Percentiles rank a stretch among this genome's conserved stretches.
Evolutionary conservation across 371 early-diverging fungal species (phyloP).

Genomic region (Syncephalastrum racemosum): DNA sequence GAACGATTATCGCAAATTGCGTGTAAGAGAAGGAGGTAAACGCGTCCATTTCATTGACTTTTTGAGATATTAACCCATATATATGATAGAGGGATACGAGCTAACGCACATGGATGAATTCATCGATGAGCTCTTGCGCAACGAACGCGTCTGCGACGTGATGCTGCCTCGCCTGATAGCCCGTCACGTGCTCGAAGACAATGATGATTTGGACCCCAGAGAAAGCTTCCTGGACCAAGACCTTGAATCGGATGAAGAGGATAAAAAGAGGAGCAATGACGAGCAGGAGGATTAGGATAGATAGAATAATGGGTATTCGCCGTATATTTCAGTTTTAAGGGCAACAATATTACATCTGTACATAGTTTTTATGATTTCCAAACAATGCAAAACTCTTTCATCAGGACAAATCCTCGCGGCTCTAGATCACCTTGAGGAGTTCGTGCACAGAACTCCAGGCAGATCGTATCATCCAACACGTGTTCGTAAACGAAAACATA

Average conservation of each 20-base stretch:
- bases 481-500: constrained; percentile 19
- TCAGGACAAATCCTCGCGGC: no score
- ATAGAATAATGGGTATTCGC: no score
- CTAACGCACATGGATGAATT: constrained; percentile 90
- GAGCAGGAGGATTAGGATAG: no score
- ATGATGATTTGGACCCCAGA: constrained; percentile 82
- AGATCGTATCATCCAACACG: constrained; percentile 18
- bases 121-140: constrained; percentile 78
- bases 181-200: constrained; percentile 83
- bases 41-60: not conserved
- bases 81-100: constrained; percentile 53
- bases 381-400: no score
- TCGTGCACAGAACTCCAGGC: constrained; percentile 18
- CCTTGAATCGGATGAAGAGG: constrained; percentile 49
- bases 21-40: constrained; percentile 62
- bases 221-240: constrained; percentile 80
- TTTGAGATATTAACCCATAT: constrained; percentile 12
- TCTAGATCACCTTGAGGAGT: no score
- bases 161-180: constrained; percentile 84
- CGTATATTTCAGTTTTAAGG: no score
- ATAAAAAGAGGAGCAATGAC: not conserved
- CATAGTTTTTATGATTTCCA: no score
- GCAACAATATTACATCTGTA: no score
- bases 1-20: constrained; percentile 83
- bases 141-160: constrained; percentile 85